Evolutionary conservation across 2,329 filamentous ascomycete genomes (phyloP), one percentile per base, ranked within the genome.

Genomic region (Cordyceps fumosorosea): DNA sequence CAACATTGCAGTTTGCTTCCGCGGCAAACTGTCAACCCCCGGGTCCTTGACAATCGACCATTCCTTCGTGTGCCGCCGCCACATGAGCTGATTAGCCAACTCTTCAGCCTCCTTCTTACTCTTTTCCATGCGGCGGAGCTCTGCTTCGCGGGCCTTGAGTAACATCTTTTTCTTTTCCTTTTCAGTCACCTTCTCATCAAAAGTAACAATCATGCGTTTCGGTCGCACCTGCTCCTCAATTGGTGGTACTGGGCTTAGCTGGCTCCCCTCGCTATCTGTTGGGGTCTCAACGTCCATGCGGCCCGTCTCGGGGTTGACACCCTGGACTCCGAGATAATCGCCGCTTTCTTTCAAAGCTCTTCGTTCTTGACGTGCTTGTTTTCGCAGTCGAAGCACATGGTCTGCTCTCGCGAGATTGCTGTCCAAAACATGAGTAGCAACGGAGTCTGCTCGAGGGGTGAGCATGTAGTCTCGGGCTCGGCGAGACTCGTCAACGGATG

Each of bases 291-390:
- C 70, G 62, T 84, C 79, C 55, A 80, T 77, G 64, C 79, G 74
- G 5, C 84, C 82, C 0, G 84, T 85, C 48, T 77, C 72, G 0
- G 84, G 84, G 66, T 86, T 85, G 59, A 82, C 75, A 3, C 84
- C 84, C 63, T 84, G 82, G 1, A 85, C 80, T 2, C 83, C 83
- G 0, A 86, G 76, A 67, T 79, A 86, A 68, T 87, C 84, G 5
- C 82, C 82, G 60, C 80, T 84, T 60, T 80, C 77, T 64, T 80
- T 82, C 60, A 85, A 73, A 47, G 69, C 77, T 51, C 76, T 75
- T 6, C 82, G 77, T 42, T 76, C 72, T 7, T 67, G 66, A 2
- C 74, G 70, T 44, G 69, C 64, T 51, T 74, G 70, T 45, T 65
- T 68, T 58, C 72, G 77, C 2, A 69, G 69, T 14, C 73, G 69